Base-by-base conservation (phyloP, 2,329 filamentous ascomycete genomes). In the Plectosphaerella plurivora region DNA sequence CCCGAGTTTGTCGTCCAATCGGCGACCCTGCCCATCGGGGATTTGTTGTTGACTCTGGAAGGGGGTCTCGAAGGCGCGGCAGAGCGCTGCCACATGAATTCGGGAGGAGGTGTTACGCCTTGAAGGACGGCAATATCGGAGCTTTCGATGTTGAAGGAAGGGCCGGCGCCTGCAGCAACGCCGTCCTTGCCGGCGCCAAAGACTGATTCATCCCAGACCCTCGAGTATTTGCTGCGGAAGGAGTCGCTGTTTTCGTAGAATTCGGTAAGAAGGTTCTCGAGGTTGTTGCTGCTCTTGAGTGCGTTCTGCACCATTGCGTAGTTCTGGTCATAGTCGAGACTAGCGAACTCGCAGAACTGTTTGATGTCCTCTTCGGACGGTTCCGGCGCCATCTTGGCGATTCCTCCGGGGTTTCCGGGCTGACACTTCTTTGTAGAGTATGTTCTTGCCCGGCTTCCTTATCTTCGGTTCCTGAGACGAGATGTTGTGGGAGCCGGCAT, bases 61-160 rank as follows among this genome's bases (percentile, higher is more conserved):
- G 83, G 83, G n/a, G 83, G 83, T 52, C 83, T 74, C 16, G 83
- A 84, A 0, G 81, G 79, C 5, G 78, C 76, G 25, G 69, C 71
- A 9, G 68, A 66, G 36, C 68, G 69, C 12, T 50, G 48, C 25
- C 54, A 51, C 48, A 56, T 49, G 53, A 75, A 74, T 45, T 71
- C 70, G 12, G 64, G 62, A 2, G 68, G 68, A 35, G 74, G 70
- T 7, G 74, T 69, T 11, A 73, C 65, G 18, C 74, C 73, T 44
- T 75, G 71, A 33, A 78, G 71, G 36, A 75, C 61, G 36, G 62
- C 63, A 54, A 65, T 67, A 52, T 75, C 73, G 59, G 77, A 68
- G 8, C 75, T 72, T 55, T 84, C 79, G 54, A 85, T 76, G 57
- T 78, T 75, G 61, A 84, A 85, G 15, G 78, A 73, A 55, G 76